Evolutionary conservation across 2,329 filamentous ascomycete genomes (phyloP).

Genomic region (Colletotrichum coccodes): DNA sequence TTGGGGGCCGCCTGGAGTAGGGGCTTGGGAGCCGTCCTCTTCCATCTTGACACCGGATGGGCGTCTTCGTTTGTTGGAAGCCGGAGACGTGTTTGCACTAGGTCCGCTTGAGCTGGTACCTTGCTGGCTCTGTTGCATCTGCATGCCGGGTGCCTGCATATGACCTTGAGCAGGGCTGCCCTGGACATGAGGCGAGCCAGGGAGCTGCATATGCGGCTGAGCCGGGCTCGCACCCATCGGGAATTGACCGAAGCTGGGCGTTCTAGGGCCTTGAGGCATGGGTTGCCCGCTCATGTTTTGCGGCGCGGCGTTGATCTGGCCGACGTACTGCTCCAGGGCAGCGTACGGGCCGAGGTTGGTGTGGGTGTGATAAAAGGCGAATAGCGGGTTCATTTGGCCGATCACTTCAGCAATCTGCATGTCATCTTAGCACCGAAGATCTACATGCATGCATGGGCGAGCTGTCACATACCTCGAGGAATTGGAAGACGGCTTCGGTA

Average conservation of each 20-base stretch:
- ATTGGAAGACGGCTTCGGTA: constrained; percentile 70
- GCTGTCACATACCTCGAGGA: constrained; percentile 65
- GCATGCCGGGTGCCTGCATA: constrained; percentile 74
- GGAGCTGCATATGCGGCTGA: constrained; percentile 67
- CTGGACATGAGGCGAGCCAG: constrained; percentile 68
- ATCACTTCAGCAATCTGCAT: constrained; percentile 71
- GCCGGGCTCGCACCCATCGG: constrained; percentile 69
- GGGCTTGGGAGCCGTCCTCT: constrained; percentile 61
- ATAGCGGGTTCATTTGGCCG: constrained; percentile 73
- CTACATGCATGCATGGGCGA: constrained; percentile 6
- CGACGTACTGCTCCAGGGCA: constrained; percentile 71
- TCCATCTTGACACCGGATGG: constrained; percentile 68
- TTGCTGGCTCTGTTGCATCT: constrained; percentile 74
- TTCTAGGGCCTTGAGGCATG: constrained; percentile 60
- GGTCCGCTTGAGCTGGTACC: constrained; percentile 73
- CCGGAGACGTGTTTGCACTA: constrained; percentile 74
- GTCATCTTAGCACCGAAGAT: constrained; percentile 35
- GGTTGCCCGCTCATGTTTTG: constrained; percentile 59
- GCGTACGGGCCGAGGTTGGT: constrained; percentile 64
- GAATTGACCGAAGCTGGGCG: constrained; percentile 67
- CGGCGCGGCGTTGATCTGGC: constrained; percentile 52
- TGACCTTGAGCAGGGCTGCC: constrained; percentile 70
- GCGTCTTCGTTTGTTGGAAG: constrained; percentile 67
- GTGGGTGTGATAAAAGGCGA: constrained; percentile 66
- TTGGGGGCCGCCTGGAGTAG: constrained; percentile 58